Evolutionary conservation across 257 asterid genomes (phyloP).

Genomic region (Rubia yunnanensis): DNA sequence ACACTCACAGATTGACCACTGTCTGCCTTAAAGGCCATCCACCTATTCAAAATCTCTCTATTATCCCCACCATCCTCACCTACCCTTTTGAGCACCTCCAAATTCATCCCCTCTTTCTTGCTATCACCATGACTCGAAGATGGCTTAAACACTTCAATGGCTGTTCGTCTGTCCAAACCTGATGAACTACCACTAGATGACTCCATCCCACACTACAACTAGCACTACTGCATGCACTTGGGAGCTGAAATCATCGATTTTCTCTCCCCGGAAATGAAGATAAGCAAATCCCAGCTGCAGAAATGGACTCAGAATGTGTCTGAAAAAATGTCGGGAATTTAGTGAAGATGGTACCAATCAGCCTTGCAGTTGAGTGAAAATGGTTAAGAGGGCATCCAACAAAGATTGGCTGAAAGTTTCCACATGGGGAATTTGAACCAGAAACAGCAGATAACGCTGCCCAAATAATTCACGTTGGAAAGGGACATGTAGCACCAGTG

Average conservation of each 20-base stretch:
- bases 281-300: not conserved
- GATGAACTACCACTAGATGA: slow-evolving; percentile 8
- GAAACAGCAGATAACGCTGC: slow-evolving; percentile 49
- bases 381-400: not conserved
- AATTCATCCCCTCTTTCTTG: slow-evolving; percentile 20
- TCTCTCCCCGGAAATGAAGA: not conserved
- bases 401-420: not conserved
- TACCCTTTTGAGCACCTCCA: slow-evolving; percentile 21
- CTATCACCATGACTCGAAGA: slow-evolving; percentile 16
- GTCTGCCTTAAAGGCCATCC: slow-evolving; percentile 64
- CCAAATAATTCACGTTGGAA: slow-evolving; percentile 22
- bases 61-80: slow-evolving; percentile 22
- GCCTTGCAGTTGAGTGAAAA: slow-evolving; percentile 1
- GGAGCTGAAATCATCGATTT: slow-evolving; percentile 3
- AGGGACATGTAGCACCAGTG: slow-evolving; percentile 21
- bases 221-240: not conserved
- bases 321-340: not conserved
- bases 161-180: slow-evolving; percentile 16
- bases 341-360: not conserved
- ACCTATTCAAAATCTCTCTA: slow-evolving; percentile 22
- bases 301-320: too few relatives aligned
- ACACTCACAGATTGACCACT: not conserved
- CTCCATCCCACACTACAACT: slow-evolving; percentile 32
- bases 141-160: slow-evolving; percentile 54
- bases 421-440: slow-evolving; percentile 17